A percentile compares a stretch with the other conserved stretches of the same genome.
Conservation (phyloP, 345 rosid species). For the Aquilaria malaccensis region DNA sequence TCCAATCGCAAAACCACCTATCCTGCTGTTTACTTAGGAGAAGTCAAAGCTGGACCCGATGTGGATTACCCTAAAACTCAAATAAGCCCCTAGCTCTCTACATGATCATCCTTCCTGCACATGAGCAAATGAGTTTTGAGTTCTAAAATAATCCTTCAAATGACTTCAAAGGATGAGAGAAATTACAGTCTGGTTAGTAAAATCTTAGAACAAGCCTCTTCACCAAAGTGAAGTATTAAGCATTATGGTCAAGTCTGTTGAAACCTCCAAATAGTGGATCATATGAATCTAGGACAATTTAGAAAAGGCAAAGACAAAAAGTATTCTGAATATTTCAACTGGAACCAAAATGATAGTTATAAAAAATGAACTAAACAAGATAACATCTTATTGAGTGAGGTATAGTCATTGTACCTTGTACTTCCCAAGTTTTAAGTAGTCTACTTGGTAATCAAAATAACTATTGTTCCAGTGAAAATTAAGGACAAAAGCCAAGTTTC, state of each 20-base stretch:
- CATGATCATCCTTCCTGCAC: slow-evolving; percentile 50
- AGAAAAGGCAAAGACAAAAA: slow-evolving; percentile 4
- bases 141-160: neutral
- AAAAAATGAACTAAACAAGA: neutral
- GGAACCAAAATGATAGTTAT: neutral
- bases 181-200: neutral
- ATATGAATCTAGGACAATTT: slow-evolving; percentile 84
- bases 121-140: slow-evolving; percentile 4
- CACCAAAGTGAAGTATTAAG: slow-evolving; percentile 69
- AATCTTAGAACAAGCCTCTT: slow-evolving; percentile 18
- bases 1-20: no score
- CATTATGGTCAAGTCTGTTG: slow-evolving; percentile 47
- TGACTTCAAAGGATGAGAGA: neutral
- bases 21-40: no score
- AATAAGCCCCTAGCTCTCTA: no score
- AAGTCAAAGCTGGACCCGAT: no score
- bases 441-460: slow-evolving; percentile 71
- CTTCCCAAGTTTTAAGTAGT: slow-evolving; percentile 81
- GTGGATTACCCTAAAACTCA: no score
- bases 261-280: slow-evolving; percentile 72
- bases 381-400: neutral
- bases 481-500: slow-evolving; percentile 77
- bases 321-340: neutral
- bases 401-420: slow-evolving; percentile 52
- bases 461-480: slow-evolving; percentile 92